Evolutionary conservation across 163 green algal genomes (phyloP), one percentile per base, ranked within the genome.

Genomic region (Coccomyxa subellipsoidea): DNA sequence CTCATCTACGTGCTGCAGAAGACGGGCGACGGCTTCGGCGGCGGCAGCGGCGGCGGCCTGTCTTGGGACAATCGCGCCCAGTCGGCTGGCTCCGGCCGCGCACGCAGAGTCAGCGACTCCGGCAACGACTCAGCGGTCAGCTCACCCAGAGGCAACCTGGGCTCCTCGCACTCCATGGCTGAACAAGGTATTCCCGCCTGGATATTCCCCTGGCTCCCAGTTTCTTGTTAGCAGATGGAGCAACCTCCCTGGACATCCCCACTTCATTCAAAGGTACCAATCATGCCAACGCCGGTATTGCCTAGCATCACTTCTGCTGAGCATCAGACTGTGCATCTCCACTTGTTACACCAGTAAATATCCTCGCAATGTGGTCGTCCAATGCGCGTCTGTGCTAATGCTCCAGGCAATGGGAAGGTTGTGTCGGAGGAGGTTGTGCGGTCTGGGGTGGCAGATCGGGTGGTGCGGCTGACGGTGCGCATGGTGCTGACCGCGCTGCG

Each of bases 401-500:
- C 47, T 27, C 47, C 21, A 73, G 66, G 66, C 8, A 73, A 32
- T 36, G 66, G 27, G 29, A 73, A 34, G 66, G 66, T 34, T 73
- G 66, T 73, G 7, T 34, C 66, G 32, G 66, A 73, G 66, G 66
- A 73, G 66, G 66, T 73, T 8, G n/a, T 73, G 29, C 27, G 66
- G 27, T 4, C 29, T 73, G 66, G 66, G 29, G 66, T 34, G n/a
- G 66, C 66, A n/a, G 75, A 87, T 10, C 31, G 79, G 10, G 36
- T 39, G 23, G 47, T 35, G 27, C 79, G 83, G 32, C 76, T 87
- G 34, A 75, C 71, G 15, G 0, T 84, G 37, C 79, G 76, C 38
- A 47, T 87, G 75, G 71, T 84, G 38, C 59, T 87, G 73, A 80
- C 79, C 31, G 81, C 79, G 8, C 72, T 87, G 18, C 82, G 75